These are phyloP conservation scores for Microstroma glucosiphilum DNA, from an alignment of 1,284 basidiomycete species.

Conservation along the genomic window DNA sequence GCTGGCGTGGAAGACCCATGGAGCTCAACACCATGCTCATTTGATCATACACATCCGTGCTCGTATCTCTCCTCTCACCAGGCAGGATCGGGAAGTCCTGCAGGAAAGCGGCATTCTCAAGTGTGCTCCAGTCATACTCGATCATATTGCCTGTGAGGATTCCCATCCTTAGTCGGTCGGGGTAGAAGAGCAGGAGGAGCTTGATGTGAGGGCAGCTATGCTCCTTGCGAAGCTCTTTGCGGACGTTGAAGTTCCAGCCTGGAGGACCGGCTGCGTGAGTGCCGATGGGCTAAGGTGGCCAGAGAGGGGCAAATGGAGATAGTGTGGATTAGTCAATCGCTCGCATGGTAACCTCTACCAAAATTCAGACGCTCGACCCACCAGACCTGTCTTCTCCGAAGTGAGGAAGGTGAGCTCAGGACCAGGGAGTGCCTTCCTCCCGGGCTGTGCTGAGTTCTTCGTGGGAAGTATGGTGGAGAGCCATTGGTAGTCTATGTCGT, in stretches of 20 bases:
- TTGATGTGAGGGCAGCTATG: constrained; percentile 35
- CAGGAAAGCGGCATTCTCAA: constrained; percentile 42
- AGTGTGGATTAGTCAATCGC: constrained; percentile 10
- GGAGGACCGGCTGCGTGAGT: background rate
- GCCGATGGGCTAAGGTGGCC: constrained; percentile 14
- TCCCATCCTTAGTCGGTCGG: constrained; percentile 26
- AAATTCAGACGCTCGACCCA: background rate
- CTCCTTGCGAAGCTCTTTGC: constrained; percentile 23
- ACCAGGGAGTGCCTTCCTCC: constrained; percentile 13
- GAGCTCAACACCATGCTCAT: constrained; percentile 25
- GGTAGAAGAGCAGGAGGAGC: constrained; percentile 37
- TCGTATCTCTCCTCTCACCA: background rate
- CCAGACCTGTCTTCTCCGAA: constrained; percentile 1
- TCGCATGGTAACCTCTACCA: constrained; percentile 21
- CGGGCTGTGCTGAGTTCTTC: background rate
- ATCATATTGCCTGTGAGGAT: constrained; percentile 43
- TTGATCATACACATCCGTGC: constrained; percentile 14
- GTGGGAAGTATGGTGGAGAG: constrained; percentile 32
- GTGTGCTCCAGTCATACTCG: constrained; percentile 40
- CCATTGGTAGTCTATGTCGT: constrained; percentile 42
- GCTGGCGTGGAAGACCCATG: constrained; percentile 27
- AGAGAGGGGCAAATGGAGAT: constrained; percentile 7
- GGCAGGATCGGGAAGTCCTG: constrained; percentile 38
- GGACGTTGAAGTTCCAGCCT: constrained; percentile 29
- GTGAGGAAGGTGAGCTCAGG: constrained; percentile 30